Evolutionary conservation across 129 eudicot species (phyloP).

Genomic region (Saposhnikovia divaricata): DNA sequence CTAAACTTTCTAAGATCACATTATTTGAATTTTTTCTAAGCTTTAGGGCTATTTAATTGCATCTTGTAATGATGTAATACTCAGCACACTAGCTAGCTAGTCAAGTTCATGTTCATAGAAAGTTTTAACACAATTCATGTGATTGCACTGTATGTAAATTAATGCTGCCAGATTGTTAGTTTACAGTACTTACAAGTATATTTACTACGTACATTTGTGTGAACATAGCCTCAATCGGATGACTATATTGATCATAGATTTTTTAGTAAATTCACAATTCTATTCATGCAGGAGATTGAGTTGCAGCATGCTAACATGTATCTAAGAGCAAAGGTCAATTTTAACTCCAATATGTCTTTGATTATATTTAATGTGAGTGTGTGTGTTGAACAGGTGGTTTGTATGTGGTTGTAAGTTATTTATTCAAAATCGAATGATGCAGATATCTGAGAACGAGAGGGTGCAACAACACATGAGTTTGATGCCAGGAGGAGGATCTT

Average conservation of each 20-base stretch:
- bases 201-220: no score
- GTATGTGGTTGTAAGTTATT: not conserved
- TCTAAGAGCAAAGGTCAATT: conserved; percentile 38
- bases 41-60: no score
- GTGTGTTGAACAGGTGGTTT: not conserved
- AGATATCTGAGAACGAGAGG: conserved; percentile 44
- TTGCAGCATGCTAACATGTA: conserved; percentile 50
- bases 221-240: not conserved
- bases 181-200: not conserved
- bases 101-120: no score
- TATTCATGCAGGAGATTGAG: conserved; percentile 31
- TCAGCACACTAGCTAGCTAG: no score
- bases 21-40: no score
- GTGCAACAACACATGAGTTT: conserved; percentile 34
- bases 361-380: not conserved
- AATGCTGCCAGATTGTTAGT: not conserved
- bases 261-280: not conserved
- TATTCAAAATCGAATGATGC: not conserved
- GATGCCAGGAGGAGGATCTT: conserved; percentile 24
- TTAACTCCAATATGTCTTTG: not conserved
- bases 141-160: not conserved
- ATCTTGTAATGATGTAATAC: no score
- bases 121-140: not conserved
- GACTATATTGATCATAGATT: not conserved
- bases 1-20: no score